A percentile compares a stretch with the other conserved stretches of the same genome.
phyloP scores from a whole-genome alignment of 148 eudicot genomes.

The Linanthus parryae region DNA sequence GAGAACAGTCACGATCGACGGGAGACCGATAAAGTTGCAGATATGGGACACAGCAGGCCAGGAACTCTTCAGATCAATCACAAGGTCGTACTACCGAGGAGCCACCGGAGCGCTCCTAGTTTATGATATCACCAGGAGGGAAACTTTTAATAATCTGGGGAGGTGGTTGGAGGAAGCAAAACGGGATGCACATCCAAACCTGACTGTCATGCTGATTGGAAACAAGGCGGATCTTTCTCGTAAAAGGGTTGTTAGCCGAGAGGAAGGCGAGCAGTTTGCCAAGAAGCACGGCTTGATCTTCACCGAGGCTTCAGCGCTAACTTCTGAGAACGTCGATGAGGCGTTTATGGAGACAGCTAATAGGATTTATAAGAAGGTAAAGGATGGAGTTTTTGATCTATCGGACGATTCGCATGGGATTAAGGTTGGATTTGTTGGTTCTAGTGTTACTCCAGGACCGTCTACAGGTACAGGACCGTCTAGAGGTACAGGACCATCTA shows the following conservation, averaged over 20 bases:
- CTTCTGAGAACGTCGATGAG: conserved; percentile 47
- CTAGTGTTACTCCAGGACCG: no score
- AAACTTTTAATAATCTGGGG: conserved; percentile 44
- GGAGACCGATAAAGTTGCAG: neutral
- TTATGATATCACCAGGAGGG: no score
- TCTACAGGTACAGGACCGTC: no score
- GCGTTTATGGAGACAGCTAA: conserved; percentile 40
- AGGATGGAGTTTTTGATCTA: conserved; percentile 41
- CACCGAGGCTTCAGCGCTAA: conserved; percentile 44
- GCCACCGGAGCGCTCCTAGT: no score
- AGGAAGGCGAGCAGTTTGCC: conserved; percentile 54
- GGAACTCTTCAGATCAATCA: no score
- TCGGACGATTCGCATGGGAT: no score
- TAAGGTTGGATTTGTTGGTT: no score
- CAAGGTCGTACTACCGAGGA: no score
- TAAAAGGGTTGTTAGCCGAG: conserved; percentile 46
- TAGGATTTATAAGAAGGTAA: conserved; percentile 40
- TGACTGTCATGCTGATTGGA: conserved; percentile 47
- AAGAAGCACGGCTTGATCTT: conserved; percentile 43
- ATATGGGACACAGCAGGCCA: neutral
- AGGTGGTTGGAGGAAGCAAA: conserved; percentile 55
- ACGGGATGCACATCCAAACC: conserved; percentile 42
- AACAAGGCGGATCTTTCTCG: conserved; percentile 44
- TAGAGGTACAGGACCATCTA: no score
- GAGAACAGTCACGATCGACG: no score